Conservation (phyloP, 163 green algal genomes). For the Smithsoniella earleae region DNA sequence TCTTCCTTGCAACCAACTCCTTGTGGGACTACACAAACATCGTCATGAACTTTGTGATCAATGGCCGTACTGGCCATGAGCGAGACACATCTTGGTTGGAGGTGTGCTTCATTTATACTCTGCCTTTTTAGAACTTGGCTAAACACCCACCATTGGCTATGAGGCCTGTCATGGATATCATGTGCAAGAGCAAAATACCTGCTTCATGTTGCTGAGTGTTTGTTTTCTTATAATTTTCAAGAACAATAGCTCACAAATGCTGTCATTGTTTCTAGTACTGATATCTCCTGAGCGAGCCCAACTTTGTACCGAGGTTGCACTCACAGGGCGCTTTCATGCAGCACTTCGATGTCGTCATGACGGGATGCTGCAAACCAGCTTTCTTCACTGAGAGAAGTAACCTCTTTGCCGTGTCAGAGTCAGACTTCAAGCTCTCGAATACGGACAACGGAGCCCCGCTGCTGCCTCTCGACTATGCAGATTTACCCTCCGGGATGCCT, state of each 20-base stretch:
- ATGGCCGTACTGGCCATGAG: slow-evolving; percentile 33
- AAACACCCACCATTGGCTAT: background rate
- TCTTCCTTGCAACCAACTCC: slow-evolving; percentile 91
- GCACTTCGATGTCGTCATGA: slow-evolving; percentile 87
- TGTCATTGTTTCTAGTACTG: background rate
- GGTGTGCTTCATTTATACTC: background rate
- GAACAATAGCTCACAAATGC: too few species aligned
- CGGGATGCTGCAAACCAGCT: slow-evolving; percentile 73
- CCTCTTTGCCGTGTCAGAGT: slow-evolving; percentile 62
- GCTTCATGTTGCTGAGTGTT: too few species aligned
- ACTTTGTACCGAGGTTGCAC: background rate
- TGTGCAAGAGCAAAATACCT: background rate
- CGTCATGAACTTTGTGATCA: slow-evolving; percentile 92
- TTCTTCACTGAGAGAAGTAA: slow-evolving; percentile 71
- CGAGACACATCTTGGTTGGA: background rate
- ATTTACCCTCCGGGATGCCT: slow-evolving; percentile 37
- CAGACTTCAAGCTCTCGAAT: slow-evolving; percentile 64
- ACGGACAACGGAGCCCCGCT: slow-evolving; percentile 88
- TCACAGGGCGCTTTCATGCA: slow-evolving; percentile 46
- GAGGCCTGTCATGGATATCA: background rate
- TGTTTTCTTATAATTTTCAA: too few species aligned
- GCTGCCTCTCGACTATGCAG: slow-evolving; percentile 62
- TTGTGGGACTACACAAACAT: slow-evolving; percentile 97
- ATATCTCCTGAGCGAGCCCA: background rate
- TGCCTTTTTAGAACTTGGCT: background rate